Base-by-base conservation (phyloP, 2,329 filamentous ascomycete genomes). In the Fusarium poae region DNA sequence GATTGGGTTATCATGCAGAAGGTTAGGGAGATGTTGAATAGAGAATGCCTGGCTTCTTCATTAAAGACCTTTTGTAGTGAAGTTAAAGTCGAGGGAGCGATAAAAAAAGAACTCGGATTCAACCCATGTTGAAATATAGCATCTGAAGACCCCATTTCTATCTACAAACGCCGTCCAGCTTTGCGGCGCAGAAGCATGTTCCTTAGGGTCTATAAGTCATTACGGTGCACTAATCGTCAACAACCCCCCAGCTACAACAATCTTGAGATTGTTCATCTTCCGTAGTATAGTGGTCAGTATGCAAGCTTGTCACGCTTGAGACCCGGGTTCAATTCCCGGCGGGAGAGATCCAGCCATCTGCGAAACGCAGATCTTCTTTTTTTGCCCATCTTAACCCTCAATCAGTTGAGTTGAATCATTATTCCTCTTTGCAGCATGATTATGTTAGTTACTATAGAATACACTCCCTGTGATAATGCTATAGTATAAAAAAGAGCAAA, bases 241-340 rank as follows among this genome's bases (percentile, higher is more conserved):
- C 35, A 39, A 39, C 35, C 35, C 35, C 12, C 35, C n/a, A 39
- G 7, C 35, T 39, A 39, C 35, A 39, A n/a, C n/a, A 20, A n/a
- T 13, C n/a, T 39, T 11, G 3, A 39, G n/a, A 13, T 20, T 20
- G n/a, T n/a, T 4, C 3, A 39, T 39, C 35, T 39, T 39, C 35
- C 35, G 35, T 39, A 69, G 66, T 69, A 69, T 69, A 69, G 66
- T 68, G 66, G 66, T 70, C 67, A 69, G 67, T 69, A 69, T 69
- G 66, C 66, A 69, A 69, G 66, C 66, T 69, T 69, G 66, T 69
- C 66, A 69, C 66, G 66, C 67, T 69, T 70, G 67, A 69, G 67
- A 69, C 67, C 67, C 67, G 67, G 67, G 67, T 69, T 69, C 67
- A 69, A 70, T 69, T 70, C 66, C 67, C 67, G 67, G 67, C 67